Conservation (phyloP, 2,329 filamentous ascomycete species). For the Lasiodiplodia sp. region DNA sequence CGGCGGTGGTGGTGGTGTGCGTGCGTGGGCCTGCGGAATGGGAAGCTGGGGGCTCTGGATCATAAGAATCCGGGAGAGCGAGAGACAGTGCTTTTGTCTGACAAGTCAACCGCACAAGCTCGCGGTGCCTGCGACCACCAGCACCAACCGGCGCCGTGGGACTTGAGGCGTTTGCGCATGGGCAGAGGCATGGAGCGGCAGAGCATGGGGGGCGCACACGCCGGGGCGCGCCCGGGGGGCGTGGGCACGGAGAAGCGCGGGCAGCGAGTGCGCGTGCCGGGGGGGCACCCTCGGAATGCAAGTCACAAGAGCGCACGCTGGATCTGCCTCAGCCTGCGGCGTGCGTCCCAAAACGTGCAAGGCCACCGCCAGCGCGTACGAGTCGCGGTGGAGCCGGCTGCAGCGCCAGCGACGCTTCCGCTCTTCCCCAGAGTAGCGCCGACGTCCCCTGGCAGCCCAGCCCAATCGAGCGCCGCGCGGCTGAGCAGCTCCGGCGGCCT, state of each 20-base stretch:
- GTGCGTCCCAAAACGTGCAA: conserved; percentile 26
- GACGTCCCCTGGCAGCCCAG: conserved; percentile 25
- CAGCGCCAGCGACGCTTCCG: conserved; percentile 28
- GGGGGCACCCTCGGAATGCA: conserved; percentile 21
- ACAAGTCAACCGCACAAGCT: conserved; percentile 29
- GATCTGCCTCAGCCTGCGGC: conserved; percentile 28
- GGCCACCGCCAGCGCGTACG: conserved; percentile 28
- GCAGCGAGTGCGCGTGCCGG: conserved; percentile 7
- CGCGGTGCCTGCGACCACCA: conserved; percentile 27
- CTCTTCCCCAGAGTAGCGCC: conserved; percentile 28
- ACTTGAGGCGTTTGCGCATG: conserved; percentile 30
- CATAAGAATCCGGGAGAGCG: conserved; percentile 28
- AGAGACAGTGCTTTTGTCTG: conserved; percentile 30
- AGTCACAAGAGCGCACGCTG: conserved; percentile 29
- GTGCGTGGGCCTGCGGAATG: conserved; percentile 23
- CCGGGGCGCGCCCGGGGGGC: conserved; percentile 17
- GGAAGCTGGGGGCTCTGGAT: conserved; percentile 28
- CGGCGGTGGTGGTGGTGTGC: conserved; percentile 17
- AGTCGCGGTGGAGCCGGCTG: conserved; percentile 27
- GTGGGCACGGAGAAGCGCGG: conserved; percentile 14
- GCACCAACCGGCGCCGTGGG: conserved; percentile 27
- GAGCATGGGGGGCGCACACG: conserved; percentile 26
- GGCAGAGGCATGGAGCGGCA: conserved; percentile 28
- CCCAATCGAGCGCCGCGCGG: conserved; percentile 26
- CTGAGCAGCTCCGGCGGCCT: conserved; percentile 23